Conservation (phyloP, 352 stramenopile genomes). For the Phytopythium litorale region DNA sequence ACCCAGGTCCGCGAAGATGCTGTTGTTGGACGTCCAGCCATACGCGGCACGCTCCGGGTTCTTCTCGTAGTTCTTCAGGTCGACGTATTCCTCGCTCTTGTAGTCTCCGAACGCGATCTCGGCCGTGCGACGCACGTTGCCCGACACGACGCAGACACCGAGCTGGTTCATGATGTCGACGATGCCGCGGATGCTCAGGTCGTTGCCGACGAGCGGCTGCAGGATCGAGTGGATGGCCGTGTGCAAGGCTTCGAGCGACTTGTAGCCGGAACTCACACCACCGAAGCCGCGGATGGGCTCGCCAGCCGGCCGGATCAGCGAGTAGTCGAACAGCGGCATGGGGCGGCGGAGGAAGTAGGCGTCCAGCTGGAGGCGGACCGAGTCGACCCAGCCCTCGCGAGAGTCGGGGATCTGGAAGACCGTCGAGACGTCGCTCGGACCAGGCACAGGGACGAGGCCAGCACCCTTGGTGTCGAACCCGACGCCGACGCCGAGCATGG, state of each 20-base stretch:
- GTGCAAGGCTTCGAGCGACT: constrained; percentile 75
- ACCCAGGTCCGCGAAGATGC: constrained; percentile 88
- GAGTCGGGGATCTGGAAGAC: constrained; percentile 51
- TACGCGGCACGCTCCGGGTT: constrained; percentile 86
- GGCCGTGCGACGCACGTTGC: constrained; percentile 91
- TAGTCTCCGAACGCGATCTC: constrained; percentile 94
- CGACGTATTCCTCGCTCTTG: constrained; percentile 82
- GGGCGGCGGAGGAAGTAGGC: constrained; percentile 67
- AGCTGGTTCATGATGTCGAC: constrained; percentile 94
- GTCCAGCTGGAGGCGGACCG: constrained; percentile 76
- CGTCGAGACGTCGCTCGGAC: constrained; percentile 17
- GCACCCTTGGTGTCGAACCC: constrained; percentile 93
- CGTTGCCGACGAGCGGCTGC: constrained; percentile 36
- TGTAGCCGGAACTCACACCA: constrained; percentile 83
- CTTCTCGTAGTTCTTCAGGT: constrained; percentile 90
- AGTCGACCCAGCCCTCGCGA: constrained; percentile 87
- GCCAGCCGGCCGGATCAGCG: constrained; percentile 73
- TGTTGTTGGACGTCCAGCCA: constrained; percentile 95
- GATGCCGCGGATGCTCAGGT: constrained; percentile 71
- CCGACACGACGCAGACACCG: constrained; percentile 88
- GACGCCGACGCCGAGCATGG: constrained; percentile 93
- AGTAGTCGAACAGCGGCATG: constrained; percentile 75
- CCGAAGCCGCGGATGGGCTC: constrained; percentile 89
- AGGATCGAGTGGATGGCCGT: constrained; percentile 53
- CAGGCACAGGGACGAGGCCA: constrained; percentile 42